A percentile compares a stretch with the other conserved stretches of the same genome.
These are phyloP conservation scores for Sclerotinia borealis DNA, from an alignment of 2,329 filamentous ascomycete genomes.

Conservation along the genomic window DNA sequence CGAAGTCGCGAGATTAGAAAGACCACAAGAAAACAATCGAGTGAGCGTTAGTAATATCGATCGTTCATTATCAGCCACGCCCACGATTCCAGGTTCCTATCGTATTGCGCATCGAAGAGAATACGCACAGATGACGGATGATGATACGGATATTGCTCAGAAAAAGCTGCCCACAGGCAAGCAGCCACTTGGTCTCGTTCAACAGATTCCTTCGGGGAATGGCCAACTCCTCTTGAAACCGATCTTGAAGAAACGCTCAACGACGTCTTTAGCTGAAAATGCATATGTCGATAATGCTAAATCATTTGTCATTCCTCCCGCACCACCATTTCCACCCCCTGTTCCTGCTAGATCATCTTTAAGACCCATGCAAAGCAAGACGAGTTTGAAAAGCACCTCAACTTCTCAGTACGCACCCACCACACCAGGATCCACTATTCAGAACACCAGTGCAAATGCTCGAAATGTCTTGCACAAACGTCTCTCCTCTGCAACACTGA, in stretches of 20 bases:
- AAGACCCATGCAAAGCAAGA: slow-evolving; percentile 19
- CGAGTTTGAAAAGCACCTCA: slow-evolving; percentile 17
- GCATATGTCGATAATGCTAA: neutral
- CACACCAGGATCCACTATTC: slow-evolving; percentile 16
- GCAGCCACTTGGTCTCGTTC: slow-evolving; percentile 24
- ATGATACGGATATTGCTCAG: slow-evolving; percentile 26
- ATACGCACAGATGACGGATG: slow-evolving; percentile 43
- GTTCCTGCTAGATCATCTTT: slow-evolving; percentile 22
- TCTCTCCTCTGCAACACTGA: slow-evolving; percentile 16
- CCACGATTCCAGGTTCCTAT: slow-evolving; percentile 28
- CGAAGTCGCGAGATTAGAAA: slow-evolving; percentile 44
- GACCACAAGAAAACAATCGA: slow-evolving; percentile 21
- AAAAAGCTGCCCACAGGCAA: slow-evolving; percentile 14
- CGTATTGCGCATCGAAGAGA: slow-evolving; percentile 42
- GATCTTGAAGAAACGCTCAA: slow-evolving; percentile 28
- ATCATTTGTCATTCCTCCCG: neutral
- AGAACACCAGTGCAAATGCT: slow-evolving; percentile 13
- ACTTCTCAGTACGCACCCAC: slow-evolving; percentile 13
- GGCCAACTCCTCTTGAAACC: slow-evolving; percentile 20
- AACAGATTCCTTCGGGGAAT: slow-evolving; percentile 14
- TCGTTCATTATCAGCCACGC: slow-evolving; percentile 17
- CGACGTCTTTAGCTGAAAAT: slow-evolving; percentile 22
- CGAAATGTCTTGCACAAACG: slow-evolving; percentile 25
- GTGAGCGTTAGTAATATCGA: slow-evolving; percentile 22
- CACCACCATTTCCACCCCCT: slow-evolving; percentile 19